Base-by-base conservation (phyloP, 2,329 filamentous ascomycete genomes). In the Trichophyton verrucosum region DNA sequence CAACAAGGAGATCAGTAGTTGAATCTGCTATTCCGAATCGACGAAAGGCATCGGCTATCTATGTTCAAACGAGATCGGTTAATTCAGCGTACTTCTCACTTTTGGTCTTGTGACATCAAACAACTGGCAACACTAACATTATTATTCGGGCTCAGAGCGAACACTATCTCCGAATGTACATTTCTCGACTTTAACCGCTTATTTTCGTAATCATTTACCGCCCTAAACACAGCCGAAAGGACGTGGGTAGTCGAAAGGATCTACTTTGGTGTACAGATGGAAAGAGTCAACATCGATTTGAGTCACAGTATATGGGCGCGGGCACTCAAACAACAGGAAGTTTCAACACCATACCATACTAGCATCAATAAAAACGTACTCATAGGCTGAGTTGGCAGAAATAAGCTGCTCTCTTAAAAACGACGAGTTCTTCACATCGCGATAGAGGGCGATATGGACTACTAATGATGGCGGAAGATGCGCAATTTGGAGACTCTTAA, bases 321-420 rank as follows among this genome's bases (percentile, higher is more conserved):
- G 58, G n/a, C 13, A 57, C 47, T 17, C 42, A 13, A 33, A 57
- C 4, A 24, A 17, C 24, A n/a, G 6, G n/a, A 20, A 24, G 7
- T 2, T 24, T 22, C 4, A 42, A 33, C 5, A 42, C 13, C 80
- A 63, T 79, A 91, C 86, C 72, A 88, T 83, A 53, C 83, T 84
- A 20, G 91, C 91, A 75, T 99, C 92, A 55, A 99, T 82, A 66
- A 99, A 88, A 38, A 91, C 91, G 78, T 97, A 97, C 74, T 97
- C 91, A 68, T 91, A 97, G 7, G 86, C 86, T 9, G 83, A 70
- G 70, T 97, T 96, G 59, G 89, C 88, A 4, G 84, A 81, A n/a
- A 97, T 79, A 3, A 99, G 83, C 75, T 96, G 91, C 66, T 86
- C 80, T 59, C 91, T 86, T 49, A 99, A 79, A 69, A 87, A 91